Evolutionary conservation across 2,329 filamentous ascomycete genomes (phyloP), one percentile per base, ranked within the genome.

Genomic region (Balansia obtecta): DNA sequence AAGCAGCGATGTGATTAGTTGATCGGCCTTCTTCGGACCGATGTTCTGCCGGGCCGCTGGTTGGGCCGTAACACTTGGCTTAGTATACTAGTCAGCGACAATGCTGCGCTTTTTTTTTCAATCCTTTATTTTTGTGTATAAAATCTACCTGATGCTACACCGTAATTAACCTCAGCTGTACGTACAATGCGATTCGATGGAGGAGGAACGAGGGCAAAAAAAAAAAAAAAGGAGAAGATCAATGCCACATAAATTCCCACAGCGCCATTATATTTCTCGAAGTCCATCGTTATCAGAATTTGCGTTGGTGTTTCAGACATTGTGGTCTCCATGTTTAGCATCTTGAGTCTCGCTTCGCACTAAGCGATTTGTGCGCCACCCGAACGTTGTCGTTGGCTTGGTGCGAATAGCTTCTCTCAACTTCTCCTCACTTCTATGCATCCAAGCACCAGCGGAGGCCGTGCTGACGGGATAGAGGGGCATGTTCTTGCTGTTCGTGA

Each of bases 381-480:
- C 56, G 51, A 71, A 71, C 2, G 63, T 61, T 30, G 60, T 62
- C 33, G 53, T 56, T 20, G 70, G 68, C 62, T 65, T 72, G 57
- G 50, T 70, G 64, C 49, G 68, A 62, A 72, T 69, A 2, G 65
- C 59, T 8, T 65, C 55, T 20, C 63, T 60, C 34, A 72, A 58
- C 58, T 64, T 67, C 40, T 67, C 60, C 52, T 72, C 70, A 50
- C 66, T 67, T 16, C 69, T 61, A 54, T 64, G 55, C 64, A 69
- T 61, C 70, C 70, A 72, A 13, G 61, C 56, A 37, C 56, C 60
- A 22, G 64, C 61, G 1, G 67, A 58, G 0, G 69, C 67, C 15
- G 60, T 64, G 60, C 68, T 71, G 51, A 82, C 65, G 1, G 80
- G 80, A 63, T 74, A 82, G 44, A 83, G 63, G 1, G 78, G 74